phyloP scores from a whole-genome alignment of 768 basidiomycete species.

The Termitomyces sp. region DNA sequence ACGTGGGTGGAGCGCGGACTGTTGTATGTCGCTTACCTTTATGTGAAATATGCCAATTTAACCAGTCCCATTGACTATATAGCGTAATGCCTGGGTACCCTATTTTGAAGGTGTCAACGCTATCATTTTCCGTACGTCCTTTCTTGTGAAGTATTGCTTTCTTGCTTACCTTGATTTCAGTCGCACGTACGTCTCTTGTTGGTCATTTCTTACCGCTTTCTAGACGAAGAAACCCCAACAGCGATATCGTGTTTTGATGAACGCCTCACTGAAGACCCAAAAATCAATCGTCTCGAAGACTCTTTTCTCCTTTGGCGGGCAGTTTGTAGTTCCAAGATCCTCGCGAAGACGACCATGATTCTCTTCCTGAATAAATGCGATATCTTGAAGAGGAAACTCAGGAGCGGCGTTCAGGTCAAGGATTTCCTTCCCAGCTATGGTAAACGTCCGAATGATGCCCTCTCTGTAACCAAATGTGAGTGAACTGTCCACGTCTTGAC shows the following conservation, averaged over 20 bases:
- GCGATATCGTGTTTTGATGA: slow-evolving; percentile 43
- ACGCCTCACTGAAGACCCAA: slow-evolving; percentile 49
- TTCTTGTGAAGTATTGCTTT: slow-evolving; percentile 22
- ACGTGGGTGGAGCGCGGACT: slow-evolving; percentile 63
- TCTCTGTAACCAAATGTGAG: slow-evolving; percentile 52
- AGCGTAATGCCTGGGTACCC: slow-evolving; percentile 71
- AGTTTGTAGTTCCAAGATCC: slow-evolving; percentile 54
- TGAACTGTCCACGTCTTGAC: slow-evolving; percentile 8
- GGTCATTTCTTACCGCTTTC: not conserved
- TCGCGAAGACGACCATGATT: slow-evolving; percentile 57
- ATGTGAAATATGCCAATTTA: not conserved
- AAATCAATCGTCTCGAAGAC: slow-evolving; percentile 68
- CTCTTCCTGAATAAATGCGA: slow-evolving; percentile 77
- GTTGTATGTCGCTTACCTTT: slow-evolving; percentile 31
- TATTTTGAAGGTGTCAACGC: slow-evolving; percentile 72
- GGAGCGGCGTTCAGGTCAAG: slow-evolving; percentile 33
- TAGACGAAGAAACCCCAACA: slow-evolving; percentile 6
- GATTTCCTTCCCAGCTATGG: slow-evolving; percentile 59
- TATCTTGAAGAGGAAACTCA: slow-evolving; percentile 47
- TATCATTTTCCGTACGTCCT: slow-evolving; percentile 65
- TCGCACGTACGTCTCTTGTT: slow-evolving; percentile 41
- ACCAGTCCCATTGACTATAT: not conserved
- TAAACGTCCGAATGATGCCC: slow-evolving; percentile 53
- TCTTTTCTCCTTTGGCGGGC: slow-evolving; percentile 64
- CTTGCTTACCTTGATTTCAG: slow-evolving; percentile 24